Evolutionary conservation across 345 rosid species (phyloP), one percentile per base, ranked within the genome.

Genomic region (Brassica nigra): DNA sequence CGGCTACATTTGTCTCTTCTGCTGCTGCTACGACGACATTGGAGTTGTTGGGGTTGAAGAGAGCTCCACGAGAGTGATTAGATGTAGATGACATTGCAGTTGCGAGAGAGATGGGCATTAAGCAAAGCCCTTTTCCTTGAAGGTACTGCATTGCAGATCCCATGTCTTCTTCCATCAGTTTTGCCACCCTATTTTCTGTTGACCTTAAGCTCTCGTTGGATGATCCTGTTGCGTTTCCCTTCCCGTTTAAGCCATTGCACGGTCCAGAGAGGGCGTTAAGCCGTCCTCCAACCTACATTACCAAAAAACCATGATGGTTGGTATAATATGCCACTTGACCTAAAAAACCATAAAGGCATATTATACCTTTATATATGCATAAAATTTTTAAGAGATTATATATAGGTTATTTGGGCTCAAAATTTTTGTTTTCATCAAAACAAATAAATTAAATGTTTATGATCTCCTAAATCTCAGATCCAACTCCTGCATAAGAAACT

Each of bases 181-280:
- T 95, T 0, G 95, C 98, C 61, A 95, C 99, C 72, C 94, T 96
- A 62, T 90, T 88, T 78, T 93, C 99, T 73, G 97, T 87, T 78
- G 88, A 83, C 59, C 91, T 87, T 16, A 92, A 31, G 81, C 86
- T 84, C 80, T 86, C 92, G 65, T 88, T 85, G 1, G 84, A 16
- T 28, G 86, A 79, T 30, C 86, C 74, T 63, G 79, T 47, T 62
- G 78, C 83, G 20, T 82, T 66, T 76, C 58, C 81, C 4, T 37
- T 67, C 81, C 77, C 84, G 74, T 83, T 80, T 78, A 85, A 78
- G 4, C 80, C 85, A 49, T 72, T 80, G 73, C 71, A 34, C 0
- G 78, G 79, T 58, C 68, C 85, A 12, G 90, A 29, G 18, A 64
- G 80, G 0, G 63, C 86, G 16, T 85, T 90, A 29, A 84, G 67